phyloP scores from a whole-genome alignment of 768 basidiomycete species.

The Serendipita indica region DNA sequence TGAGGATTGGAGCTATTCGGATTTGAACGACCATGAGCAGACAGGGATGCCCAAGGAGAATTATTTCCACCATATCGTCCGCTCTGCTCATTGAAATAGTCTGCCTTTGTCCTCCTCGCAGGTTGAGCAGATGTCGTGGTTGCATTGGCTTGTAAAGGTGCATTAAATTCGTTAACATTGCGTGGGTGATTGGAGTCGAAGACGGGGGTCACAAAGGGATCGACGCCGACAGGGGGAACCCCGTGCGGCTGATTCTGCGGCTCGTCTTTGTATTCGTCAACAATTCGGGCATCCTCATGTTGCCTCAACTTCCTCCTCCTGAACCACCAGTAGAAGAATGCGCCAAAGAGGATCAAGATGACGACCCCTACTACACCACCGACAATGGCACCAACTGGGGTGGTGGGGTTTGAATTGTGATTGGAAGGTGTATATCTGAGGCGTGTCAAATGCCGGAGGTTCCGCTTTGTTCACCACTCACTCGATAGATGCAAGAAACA shows the following conservation, averaged over 20 bases:
- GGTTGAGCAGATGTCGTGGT: neutral
- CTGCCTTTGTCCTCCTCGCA: neutral
- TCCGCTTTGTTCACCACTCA: neutral
- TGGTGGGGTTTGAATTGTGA: too few relatives aligned
- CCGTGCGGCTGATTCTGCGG: neutral
- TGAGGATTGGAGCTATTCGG: neutral
- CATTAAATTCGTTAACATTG: neutral
- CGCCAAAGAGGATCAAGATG: neutral
- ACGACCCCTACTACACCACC: neutral
- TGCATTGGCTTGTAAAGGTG: neutral
- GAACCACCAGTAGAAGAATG: neutral
- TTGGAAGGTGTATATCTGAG: too few relatives aligned
- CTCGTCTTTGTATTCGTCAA: neutral
- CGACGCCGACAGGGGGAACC: neutral
- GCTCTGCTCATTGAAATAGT: neutral
- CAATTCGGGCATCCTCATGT: neutral
- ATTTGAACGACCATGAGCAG: neutral
- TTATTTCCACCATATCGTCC: neutral
- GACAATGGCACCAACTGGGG: neutral
- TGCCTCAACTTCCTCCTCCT: neutral
- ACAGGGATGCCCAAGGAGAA: neutral
- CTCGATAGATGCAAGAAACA: neutral
- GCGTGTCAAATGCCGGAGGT: neutral
- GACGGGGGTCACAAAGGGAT: neutral
- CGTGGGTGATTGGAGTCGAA: neutral